Evolutionary conservation across 805 yeast genomes (phyloP).

Genomic region (Wickerhamomyces rabaulensis): DNA sequence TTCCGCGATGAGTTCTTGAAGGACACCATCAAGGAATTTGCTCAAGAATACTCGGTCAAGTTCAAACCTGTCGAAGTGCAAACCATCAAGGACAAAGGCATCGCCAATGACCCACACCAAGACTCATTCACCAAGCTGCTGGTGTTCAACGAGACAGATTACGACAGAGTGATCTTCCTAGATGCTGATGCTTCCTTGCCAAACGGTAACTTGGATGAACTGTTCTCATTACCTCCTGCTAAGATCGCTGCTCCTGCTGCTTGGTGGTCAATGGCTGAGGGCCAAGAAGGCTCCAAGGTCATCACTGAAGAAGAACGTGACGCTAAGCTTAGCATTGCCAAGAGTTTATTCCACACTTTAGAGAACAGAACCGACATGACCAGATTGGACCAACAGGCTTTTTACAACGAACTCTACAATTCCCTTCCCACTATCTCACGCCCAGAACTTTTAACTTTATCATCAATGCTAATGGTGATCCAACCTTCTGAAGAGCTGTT

Average conservation of each 20-base stretch:
- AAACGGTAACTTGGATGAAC: conserved; percentile 39
- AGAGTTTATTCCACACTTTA: not conserved
- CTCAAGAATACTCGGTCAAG: conserved; percentile 9
- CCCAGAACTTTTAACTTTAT: conserved; percentile 26
- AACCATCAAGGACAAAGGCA: conserved; percentile 11
- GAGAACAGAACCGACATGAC: not conserved
- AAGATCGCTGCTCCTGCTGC: conserved; percentile 42
- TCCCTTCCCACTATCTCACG: conserved; percentile 31
- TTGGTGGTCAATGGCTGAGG: conserved; percentile 31
- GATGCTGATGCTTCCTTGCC: conserved; percentile 51
- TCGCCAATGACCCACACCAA: conserved; percentile 29
- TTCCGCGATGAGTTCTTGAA: conserved; percentile 11
- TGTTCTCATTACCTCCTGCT: conserved; percentile 44
- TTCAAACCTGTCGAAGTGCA: conserved; percentile 14
- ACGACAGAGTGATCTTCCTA: conserved; percentile 49
- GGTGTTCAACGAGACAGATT: conserved; percentile 44
- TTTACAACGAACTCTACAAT: conserved; percentile 29
- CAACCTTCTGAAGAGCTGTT: conserved; percentile 35
- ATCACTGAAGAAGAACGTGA: conserved; percentile 13
- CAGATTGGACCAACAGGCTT: conserved; percentile 6
- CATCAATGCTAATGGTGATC: conserved; percentile 55
- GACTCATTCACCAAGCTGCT: conserved; percentile 51
- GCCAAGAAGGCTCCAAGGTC: conserved; percentile 19
- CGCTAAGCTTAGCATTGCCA: not conserved
- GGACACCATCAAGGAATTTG: conserved; percentile 6